These are phyloP conservation scores for Cucumis melo DNA, from an alignment of 306 rosid species.

Conservation along the genomic window DNA sequence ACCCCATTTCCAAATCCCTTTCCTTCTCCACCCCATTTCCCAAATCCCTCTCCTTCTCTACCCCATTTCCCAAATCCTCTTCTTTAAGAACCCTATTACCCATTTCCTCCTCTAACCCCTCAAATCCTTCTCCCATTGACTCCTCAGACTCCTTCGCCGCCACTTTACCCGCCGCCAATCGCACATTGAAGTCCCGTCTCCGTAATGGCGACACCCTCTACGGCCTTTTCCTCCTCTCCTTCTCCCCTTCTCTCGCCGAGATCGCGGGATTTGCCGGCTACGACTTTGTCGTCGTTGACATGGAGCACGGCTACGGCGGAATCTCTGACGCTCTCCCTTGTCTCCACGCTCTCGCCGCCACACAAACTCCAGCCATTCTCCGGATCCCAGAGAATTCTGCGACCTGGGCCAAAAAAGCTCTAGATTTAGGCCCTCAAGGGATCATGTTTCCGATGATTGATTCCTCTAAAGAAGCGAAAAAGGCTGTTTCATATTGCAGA, in stretches of 20 bases:
- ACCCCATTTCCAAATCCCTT: neutral
- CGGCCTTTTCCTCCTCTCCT: slow-evolving; percentile 61
- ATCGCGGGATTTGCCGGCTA: slow-evolving; percentile 67
- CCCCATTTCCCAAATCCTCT: slow-evolving; percentile 2
- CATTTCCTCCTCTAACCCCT: neutral
- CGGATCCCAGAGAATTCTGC: slow-evolving; percentile 57
- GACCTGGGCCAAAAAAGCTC: slow-evolving; percentile 73
- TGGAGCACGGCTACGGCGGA: slow-evolving; percentile 80
- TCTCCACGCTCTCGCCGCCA: slow-evolving; percentile 58
- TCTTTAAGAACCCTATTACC: slow-evolving; percentile 21
- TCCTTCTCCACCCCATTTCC: neutral
- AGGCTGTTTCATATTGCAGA: slow-evolving; percentile 60
- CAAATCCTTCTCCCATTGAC: slow-evolving; percentile 15
- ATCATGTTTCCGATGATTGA: slow-evolving; percentile 81
- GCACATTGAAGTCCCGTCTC: slow-evolving; percentile 50
- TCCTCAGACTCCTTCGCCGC: slow-evolving; percentile 13
- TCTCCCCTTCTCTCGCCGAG: slow-evolving; percentile 77
- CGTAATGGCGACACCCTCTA: slow-evolving; percentile 57
- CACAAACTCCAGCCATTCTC: slow-evolving; percentile 47
- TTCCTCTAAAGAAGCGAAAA: slow-evolving; percentile 28
- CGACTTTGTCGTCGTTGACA: slow-evolving; percentile 66
- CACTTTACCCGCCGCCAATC: neutral
- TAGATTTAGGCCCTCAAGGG: slow-evolving; percentile 79
- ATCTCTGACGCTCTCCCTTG: slow-evolving; percentile 49
- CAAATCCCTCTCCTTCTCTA: too few relatives aligned